A percentile compares a stretch with the other conserved stretches of the same genome.
phyloP scores from a whole-genome alignment of 2,329 filamentous ascomycete genomes.

The Phyllosticta ampelicida region DNA sequence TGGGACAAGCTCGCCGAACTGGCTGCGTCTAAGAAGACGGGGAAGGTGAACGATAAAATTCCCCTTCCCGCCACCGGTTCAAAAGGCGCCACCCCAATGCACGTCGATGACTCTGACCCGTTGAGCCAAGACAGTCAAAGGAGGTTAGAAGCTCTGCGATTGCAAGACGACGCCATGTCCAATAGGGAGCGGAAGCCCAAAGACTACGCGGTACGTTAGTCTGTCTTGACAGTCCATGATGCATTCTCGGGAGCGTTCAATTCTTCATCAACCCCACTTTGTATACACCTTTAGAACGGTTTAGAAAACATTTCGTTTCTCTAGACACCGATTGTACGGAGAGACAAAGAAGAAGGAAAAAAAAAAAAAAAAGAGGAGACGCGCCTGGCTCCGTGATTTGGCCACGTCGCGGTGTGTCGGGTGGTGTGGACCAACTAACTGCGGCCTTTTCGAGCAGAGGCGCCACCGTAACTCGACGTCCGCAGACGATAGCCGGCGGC shows the following conservation, averaged over 20 bases:
- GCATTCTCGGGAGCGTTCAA: conserved; percentile 21
- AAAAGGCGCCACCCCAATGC: conserved; percentile 32
- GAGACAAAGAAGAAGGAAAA: too few species aligned
- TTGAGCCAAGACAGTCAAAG: conserved; percentile 75
- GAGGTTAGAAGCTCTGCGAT: conserved; percentile 76
- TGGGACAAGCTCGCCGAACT: conserved; percentile 81
- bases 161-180: conserved; percentile 58
- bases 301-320: conserved; percentile 11
- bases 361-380: conserved; percentile 4
- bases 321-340: conserved; percentile 11
- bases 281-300: conserved; percentile 11
- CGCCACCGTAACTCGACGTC: conserved; percentile 22
- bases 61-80: conserved; percentile 14
- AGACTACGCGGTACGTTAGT: conserved; percentile 33
- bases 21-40: conserved; percentile 58
- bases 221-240: conserved; percentile 22
- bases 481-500: conserved; percentile 25
- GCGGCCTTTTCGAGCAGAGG: conserved; percentile 20
- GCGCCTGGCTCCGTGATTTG: conserved; percentile 3
- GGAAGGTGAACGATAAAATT: conserved; percentile 18
- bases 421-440: conserved; percentile 8
- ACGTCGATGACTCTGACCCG: conserved; percentile 67
- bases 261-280: conserved; percentile 9
- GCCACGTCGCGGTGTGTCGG: not conserved
- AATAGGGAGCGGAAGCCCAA: conserved; percentile 28